These are phyloP conservation scores for Coniosporium apollinis DNA, from an alignment of 495 filamentous ascomycete genomes.

Conservation along the genomic window DNA sequence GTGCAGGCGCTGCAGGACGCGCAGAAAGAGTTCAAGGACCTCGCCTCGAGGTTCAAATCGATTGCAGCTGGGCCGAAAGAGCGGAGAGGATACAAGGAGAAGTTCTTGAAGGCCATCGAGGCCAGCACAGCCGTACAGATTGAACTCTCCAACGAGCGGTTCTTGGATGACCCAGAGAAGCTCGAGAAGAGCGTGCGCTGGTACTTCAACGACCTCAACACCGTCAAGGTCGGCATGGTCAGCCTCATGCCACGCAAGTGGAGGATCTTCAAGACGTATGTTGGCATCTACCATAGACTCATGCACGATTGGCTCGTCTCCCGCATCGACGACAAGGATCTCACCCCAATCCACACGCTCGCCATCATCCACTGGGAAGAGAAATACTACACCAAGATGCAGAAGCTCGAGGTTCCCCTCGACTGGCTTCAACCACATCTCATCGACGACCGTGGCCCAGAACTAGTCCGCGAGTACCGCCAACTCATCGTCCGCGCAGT, in stretches of 20 bases:
- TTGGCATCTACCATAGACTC: slow-evolving; percentile 71
- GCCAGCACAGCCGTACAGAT: slow-evolving; percentile 58
- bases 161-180: slow-evolving; percentile 63
- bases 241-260: slow-evolving; percentile 88
- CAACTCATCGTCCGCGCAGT: slow-evolving; percentile 86
- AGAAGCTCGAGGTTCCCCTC: slow-evolving; percentile 54
- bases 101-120: slow-evolving; percentile 69
- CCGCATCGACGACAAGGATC: slow-evolving; percentile 63
- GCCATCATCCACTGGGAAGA: slow-evolving; percentile 88
- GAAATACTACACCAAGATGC: slow-evolving; percentile 93
- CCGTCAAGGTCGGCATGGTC: slow-evolving; percentile 78
- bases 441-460: slow-evolving; percentile 71
- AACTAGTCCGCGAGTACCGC: slow-evolving; percentile 85
- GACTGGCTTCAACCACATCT: slow-evolving; percentile 59
- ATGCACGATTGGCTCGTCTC: slow-evolving; percentile 87
- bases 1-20: slow-evolving; percentile 85
- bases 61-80: slow-evolving; percentile 84
- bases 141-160: slow-evolving; percentile 51
- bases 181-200: slow-evolving; percentile 76
- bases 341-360: slow-evolving; percentile 62
- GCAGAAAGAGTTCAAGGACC: slow-evolving; percentile 82
- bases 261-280: slow-evolving; percentile 86
- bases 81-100: slow-evolving; percentile 91
- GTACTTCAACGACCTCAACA: slow-evolving; percentile 95
- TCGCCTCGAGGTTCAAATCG: slow-evolving; percentile 82